Evolutionary conservation across 306 rosid genomes (phyloP), one percentile per base, ranked within the genome.

Genomic region (Crotalaria pallida): DNA sequence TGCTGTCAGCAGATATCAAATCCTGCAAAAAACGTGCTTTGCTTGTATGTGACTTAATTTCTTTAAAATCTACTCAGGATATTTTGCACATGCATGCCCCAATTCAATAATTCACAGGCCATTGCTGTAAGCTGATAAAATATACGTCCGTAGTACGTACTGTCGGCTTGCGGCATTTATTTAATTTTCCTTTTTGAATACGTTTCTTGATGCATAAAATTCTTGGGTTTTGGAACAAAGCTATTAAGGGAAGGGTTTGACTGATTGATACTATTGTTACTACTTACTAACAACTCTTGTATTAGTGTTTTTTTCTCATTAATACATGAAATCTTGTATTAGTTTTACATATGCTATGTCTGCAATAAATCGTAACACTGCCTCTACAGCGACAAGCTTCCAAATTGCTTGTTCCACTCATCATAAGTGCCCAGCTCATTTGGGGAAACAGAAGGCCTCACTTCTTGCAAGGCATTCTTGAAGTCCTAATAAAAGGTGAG

Each of bases 401-500:
- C 92, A 75, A 90, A 88, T 82, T 86, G 88, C 49, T 81, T 85
- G 85, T 94, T 91, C 97, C 99, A 94, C 22, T 84, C 79, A 3
- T 85, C 92, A 34, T 91, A 94, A 36, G 79, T 67, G 17, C 82
- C 81, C 15, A 83, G 85, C 71, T 87, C 91, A 41, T 80, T 77
- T 58, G 80, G 65, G 57, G 96, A 94, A 74, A 91, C 95, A 57
- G 97, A 94, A 59, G 91, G 92, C 84, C 97, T 84, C 69, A 94
- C 99, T 74, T 94, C 91, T 26, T 84, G 85, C 56, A 88, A 75
- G 76, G 96, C 80, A 64, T 74, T 41, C 78, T 83, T 79, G 17
- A 94, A 94, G 81, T 94, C 99, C 96, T 88, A 52, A 9, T 41
- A 24, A 19, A 68, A 6, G 18, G 29, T 58, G 49, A 29, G 5